Conservation (phyloP, 352 stramenopile species). For the Globisporangium polare region DNA sequence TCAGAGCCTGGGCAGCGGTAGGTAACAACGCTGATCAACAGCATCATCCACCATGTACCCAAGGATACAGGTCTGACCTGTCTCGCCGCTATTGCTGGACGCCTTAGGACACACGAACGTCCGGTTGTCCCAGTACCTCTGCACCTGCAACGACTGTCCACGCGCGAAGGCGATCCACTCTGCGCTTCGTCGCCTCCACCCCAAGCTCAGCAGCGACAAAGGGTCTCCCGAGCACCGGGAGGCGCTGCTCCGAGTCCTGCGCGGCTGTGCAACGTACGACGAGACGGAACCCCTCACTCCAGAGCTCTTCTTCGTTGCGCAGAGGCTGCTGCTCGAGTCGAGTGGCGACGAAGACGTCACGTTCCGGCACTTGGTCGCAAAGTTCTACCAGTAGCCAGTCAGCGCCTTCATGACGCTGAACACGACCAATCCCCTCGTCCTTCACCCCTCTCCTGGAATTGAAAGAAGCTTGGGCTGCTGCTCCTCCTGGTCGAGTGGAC, state of each 20-base stretch:
- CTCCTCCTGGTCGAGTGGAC: not conserved
- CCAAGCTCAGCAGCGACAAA: constrained; percentile 19
- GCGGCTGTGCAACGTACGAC: constrained; percentile 64
- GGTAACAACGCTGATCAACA: not conserved
- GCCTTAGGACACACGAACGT: not conserved
- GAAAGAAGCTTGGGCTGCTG: too few relatives aligned
- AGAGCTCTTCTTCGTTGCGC: constrained; percentile 34
- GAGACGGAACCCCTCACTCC: constrained; percentile 49
- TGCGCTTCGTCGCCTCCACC: constrained; percentile 31
- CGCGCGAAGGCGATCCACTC: constrained; percentile 42
- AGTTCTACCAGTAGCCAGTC: not conserved
- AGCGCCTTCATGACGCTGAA: not conserved
- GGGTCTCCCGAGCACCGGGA: constrained; percentile 6
- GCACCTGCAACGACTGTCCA: constrained; percentile 58
- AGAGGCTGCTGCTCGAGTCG: constrained; percentile 45
- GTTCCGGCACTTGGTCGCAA: constrained; percentile 48
- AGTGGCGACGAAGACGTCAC: constrained; percentile 46
- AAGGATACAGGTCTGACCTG: not conserved
- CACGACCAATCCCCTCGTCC: too few relatives aligned
- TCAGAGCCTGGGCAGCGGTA: constrained; percentile 11
- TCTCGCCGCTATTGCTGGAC: not conserved
- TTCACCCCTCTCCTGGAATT: too few relatives aligned
- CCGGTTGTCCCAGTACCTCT: constrained; percentile 35
- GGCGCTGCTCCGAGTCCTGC: constrained; percentile 46
- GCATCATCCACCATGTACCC: not conserved